phyloP scores from a whole-genome alignment of 2,329 filamentous ascomycete genomes.

The Epichloe baconii region DNA sequence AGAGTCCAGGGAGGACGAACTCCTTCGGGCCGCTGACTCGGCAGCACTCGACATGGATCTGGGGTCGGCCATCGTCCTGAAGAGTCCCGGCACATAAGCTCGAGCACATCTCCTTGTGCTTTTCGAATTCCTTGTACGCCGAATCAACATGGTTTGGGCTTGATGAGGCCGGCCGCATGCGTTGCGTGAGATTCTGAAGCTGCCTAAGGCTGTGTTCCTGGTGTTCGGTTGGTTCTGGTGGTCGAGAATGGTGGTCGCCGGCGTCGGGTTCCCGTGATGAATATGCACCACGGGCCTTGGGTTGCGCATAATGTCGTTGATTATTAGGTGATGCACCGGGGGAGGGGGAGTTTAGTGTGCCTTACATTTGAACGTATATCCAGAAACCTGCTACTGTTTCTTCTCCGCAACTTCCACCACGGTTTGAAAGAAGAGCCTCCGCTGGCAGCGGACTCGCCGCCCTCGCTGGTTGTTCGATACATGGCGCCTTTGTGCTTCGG shows the following conservation, averaged over 20 bases:
- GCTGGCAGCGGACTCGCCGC: conserved; percentile 8
- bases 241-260: conserved; percentile 15
- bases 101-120: conserved; percentile 26
- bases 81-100: conserved; percentile 27
- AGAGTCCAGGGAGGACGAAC: conserved; percentile 17
- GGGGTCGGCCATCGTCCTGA: conserved; percentile 25
- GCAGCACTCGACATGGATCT: conserved; percentile 10
- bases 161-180: conserved; percentile 21
- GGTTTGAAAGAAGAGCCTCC: conserved; percentile 7
- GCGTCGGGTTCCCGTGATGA: conserved; percentile 11
- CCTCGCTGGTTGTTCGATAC: conserved; percentile 18
- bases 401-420: conserved; percentile 9
- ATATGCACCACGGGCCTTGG: background rate
- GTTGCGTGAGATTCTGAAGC: conserved; percentile 21
- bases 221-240: conserved; percentile 15
- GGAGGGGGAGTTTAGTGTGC: background rate
- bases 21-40: conserved; percentile 15
- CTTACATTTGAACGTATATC: background rate
- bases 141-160: conserved; percentile 27
- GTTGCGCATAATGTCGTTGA: background rate
- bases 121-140: conserved; percentile 31
- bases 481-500: conserved; percentile 1
- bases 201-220: conserved; percentile 22
- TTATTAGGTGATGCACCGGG: background rate
- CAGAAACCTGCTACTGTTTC: background rate